phyloP scores from a whole-genome alignment of 352 stramenopile species.

The Phytophthora megakarya region DNA sequence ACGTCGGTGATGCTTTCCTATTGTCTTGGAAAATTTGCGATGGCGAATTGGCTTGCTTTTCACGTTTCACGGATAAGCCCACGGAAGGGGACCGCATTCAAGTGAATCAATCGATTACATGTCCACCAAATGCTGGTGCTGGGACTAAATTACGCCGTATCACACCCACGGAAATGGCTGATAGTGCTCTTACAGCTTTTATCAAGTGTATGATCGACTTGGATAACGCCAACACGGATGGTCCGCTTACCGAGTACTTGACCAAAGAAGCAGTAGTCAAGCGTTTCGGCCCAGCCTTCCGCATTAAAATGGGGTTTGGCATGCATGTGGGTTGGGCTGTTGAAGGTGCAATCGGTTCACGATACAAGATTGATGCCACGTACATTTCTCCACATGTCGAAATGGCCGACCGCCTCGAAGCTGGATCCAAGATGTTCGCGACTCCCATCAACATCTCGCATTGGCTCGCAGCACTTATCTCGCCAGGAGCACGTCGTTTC shows the following conservation, averaged over 20 bases:
- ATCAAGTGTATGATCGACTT: constrained; percentile 94
- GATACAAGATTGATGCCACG: constrained; percentile 97
- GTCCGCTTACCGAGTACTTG: constrained; percentile 73
- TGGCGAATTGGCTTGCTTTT: constrained; percentile 78
- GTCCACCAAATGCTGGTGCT: constrained; percentile 66
- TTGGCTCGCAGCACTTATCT: constrained; percentile 78
- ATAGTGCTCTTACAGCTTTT: constrained; percentile 95
- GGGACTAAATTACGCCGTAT: constrained; percentile 71
- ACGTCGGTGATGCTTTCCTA: constrained; percentile 93
- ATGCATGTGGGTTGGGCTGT: constrained; percentile 97
- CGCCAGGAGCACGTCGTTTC: constrained; percentile 68
- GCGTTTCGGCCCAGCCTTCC: constrained; percentile 79
- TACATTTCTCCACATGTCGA: constrained; percentile 97
- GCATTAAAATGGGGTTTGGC: constrained; percentile 94
- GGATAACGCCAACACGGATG: constrained; percentile 82
- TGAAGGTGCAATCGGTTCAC: constrained; percentile 95
- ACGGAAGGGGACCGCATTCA: constrained; percentile 76
- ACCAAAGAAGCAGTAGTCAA: constrained; percentile 75
- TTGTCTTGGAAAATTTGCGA: constrained; percentile 94
- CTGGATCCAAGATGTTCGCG: constrained; percentile 93
- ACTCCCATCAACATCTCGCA: constrained; percentile 87
- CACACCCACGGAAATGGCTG: constrained; percentile 90
- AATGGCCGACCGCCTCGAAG: constrained; percentile 94
- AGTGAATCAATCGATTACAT: constrained; percentile 73
- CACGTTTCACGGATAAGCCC: constrained; percentile 78